These are phyloP conservation scores for Trichosporon coremiiforme DNA, from an alignment of 1,284 basidiomycete species.

Conservation along the genomic window DNA sequence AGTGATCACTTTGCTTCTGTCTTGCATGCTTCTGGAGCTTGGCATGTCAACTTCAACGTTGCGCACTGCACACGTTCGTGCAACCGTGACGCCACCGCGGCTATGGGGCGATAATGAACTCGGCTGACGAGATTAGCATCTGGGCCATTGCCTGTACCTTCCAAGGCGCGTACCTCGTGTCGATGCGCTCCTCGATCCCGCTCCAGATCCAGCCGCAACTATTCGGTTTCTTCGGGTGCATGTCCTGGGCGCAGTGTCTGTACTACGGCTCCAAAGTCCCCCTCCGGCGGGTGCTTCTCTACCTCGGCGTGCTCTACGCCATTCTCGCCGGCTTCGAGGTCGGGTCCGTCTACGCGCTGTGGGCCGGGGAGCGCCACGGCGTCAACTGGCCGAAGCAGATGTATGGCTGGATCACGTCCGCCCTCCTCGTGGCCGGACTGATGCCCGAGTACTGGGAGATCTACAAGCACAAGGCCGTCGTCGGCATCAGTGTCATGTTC, in stretches of 20 bases:
- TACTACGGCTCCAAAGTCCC: slow-evolving; percentile 61
- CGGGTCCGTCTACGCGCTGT: slow-evolving; percentile 64
- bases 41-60: too few species aligned
- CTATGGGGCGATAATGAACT: too few species aligned
- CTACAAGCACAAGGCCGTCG: slow-evolving; percentile 67
- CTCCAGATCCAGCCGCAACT: slow-evolving; percentile 70
- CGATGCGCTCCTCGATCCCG: slow-evolving; percentile 71
- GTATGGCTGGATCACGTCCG: slow-evolving; percentile 68
- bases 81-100: too few species aligned
- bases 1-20: slow-evolving; percentile 27
- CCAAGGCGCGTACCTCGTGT: slow-evolving; percentile 70
- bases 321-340: slow-evolving; percentile 65
- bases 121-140: slow-evolving; percentile 45
- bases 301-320: slow-evolving; percentile 55
- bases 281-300: slow-evolving; percentile 55
- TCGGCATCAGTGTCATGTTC: slow-evolving; percentile 72
- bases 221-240: slow-evolving; percentile 65
- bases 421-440: slow-evolving; percentile 66
- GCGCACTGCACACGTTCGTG: too few species aligned
- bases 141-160: slow-evolving; percentile 69
- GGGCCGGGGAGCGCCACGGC: slow-evolving; percentile 60
- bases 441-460: slow-evolving; percentile 70
- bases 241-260: slow-evolving; percentile 70
- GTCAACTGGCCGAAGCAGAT: slow-evolving; percentile 61
- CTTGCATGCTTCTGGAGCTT: background rate